Base-by-base conservation (phyloP, 768 basidiomycete species). In the Chlorophyllum brunneum region DNA sequence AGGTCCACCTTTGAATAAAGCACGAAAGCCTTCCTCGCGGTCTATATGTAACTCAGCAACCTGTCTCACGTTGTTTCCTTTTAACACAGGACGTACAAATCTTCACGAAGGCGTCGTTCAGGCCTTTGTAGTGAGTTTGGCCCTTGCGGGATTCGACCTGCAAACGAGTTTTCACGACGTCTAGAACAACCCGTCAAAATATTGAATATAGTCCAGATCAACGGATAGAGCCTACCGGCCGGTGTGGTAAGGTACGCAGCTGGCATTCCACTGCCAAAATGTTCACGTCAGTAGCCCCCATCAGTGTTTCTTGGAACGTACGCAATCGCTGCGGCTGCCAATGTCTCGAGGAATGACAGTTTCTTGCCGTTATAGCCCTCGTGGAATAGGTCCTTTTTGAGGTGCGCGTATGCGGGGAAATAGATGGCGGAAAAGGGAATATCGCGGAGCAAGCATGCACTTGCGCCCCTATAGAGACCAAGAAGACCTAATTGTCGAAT, bases 371-470 rank as follows among this genome's bases (percentile, higher is more conserved):
- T 90, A 69, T 92, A 87, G 5, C 97, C 97, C 65, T 99, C 97
- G 47, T 88, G 80, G 77, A 98, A 99, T 22, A 98, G 58, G 67
- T 99, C 95, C 66, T 83, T 88, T 79, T 97, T 92, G 63, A 92
- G 69, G 64, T 95, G 93, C 40, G 82, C 83, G 68, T 97, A 95
- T 42, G 92, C 79, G 16, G 89, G 81, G 74, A 92, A 92, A 67
- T 92, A 92, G 58, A 94, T 87, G 31, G 92, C 94, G 27, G 95
- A 98, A 71, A 98, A 99, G 1, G 97, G 97, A 48, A 98, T 93
- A 66, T 98, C 95, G 43, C 94, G 89, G 29, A 94, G 79, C 60
- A 98, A 71, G 70, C 97, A 99, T 18, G 95, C 97, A 55, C 82
- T 85, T 13, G 95, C 85, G 44, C 97, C 97, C 66, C 81, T 88